Evolutionary conservation across 2,329 filamentous ascomycete species (phyloP).

Genomic region (Metarhizium sp.): DNA sequence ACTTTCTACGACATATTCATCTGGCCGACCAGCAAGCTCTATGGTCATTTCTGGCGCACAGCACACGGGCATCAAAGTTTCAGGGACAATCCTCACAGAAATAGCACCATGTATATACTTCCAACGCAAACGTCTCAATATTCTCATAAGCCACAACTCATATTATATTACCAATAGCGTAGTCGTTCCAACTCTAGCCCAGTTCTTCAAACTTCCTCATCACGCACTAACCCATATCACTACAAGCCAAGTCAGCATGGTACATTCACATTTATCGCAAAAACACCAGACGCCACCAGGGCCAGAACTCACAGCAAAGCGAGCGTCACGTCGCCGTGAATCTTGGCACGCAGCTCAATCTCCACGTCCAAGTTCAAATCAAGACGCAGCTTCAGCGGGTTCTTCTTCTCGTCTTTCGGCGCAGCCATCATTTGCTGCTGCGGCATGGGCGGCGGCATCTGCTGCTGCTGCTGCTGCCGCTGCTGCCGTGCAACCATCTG

Average conservation of each 20-base stretch:
- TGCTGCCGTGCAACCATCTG: conserved; percentile 18
- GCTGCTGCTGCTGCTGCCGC: conserved; percentile 14
- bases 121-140: too few relatives aligned
- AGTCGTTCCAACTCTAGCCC: too few relatives aligned
- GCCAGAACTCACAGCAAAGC: conserved; percentile 43
- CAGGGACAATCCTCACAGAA: too few relatives aligned
- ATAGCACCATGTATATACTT: too few relatives aligned
- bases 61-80: too few relatives aligned
- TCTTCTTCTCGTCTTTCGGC: conserved; percentile 28
- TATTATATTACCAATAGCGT: too few relatives aligned
- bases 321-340: conserved; percentile 67
- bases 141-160: too few relatives aligned
- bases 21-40: too few relatives aligned
- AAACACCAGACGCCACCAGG: too few relatives aligned
- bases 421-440: conserved; percentile 18
- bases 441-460: conserved; percentile 14
- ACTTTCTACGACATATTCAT: too few relatives aligned
- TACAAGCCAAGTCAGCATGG: not conserved
- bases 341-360: conserved; percentile 70
- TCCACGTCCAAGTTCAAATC: conserved; percentile 73
- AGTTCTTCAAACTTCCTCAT: not conserved
- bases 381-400: conserved; percentile 55
- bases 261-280: not conserved
- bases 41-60: too few relatives aligned
- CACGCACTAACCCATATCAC: conserved; percentile 3